phyloP scores from a whole-genome alignment of 805 yeast species.

The Sugiyamaella marilandica region DNA sequence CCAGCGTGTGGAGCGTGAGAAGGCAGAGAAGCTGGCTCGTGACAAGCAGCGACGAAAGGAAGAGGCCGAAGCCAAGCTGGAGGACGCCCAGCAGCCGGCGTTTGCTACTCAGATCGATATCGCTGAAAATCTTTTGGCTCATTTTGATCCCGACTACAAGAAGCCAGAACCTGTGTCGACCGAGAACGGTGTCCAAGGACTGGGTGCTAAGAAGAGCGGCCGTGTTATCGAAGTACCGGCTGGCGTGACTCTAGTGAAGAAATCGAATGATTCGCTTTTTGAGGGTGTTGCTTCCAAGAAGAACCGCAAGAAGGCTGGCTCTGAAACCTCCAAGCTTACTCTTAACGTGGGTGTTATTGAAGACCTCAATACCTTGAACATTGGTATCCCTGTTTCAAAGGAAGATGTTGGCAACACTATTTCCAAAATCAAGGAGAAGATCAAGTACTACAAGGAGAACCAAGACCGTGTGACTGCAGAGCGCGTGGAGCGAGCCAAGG shows the following conservation, averaged over 20 bases:
- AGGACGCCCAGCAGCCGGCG: constrained; percentile 73
- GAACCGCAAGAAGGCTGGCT: constrained; percentile 41
- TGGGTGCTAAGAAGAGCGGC: constrained; percentile 27
- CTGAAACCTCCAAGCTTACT: constrained; percentile 49
- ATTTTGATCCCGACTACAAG: constrained; percentile 76
- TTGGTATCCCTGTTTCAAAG: constrained; percentile 70
- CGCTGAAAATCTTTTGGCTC: constrained; percentile 64
- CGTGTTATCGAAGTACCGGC: constrained; percentile 50
- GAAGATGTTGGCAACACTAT: constrained; percentile 67
- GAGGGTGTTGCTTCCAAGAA: constrained; percentile 49
- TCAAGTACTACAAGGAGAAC: constrained; percentile 58
- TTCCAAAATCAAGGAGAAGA: constrained; percentile 65
- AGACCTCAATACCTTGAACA: constrained; percentile 67
- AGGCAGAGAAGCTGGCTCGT: constrained; percentile 51
- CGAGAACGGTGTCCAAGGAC: constrained; percentile 32
- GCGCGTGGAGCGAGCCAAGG: constrained; percentile 71
- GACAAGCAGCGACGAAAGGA: constrained; percentile 49
- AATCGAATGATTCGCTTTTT: constrained; percentile 57
- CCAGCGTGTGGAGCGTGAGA: constrained; percentile 65
- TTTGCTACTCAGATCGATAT: constrained; percentile 71
- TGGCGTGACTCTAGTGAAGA: constrained; percentile 57
- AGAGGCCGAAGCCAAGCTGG: constrained; percentile 66
- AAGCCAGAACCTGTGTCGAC: constrained; percentile 43
- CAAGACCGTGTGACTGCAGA: constrained; percentile 78
- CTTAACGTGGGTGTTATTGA: constrained; percentile 78